Conservation (phyloP, 768 basidiomycete genomes). For the Podaxis sp. region DNA sequence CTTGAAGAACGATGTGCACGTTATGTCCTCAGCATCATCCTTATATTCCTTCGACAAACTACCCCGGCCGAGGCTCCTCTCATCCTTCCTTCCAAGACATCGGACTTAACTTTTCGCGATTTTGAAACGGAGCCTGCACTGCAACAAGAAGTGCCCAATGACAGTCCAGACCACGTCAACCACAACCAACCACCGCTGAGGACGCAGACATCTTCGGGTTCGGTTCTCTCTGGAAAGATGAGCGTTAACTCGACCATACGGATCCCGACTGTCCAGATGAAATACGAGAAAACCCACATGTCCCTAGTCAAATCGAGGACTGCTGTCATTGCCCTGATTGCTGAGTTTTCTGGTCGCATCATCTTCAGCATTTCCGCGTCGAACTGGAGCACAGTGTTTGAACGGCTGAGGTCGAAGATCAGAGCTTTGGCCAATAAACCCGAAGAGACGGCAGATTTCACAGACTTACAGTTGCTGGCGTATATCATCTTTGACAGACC, state of each 20-base stretch:
- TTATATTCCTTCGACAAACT: slow-evolving; percentile 78
- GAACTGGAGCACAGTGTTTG: slow-evolving; percentile 81
- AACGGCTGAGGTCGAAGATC: slow-evolving; percentile 69
- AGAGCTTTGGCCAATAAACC: slow-evolving; percentile 53
- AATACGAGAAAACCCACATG: slow-evolving; percentile 65
- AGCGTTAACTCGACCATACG: slow-evolving; percentile 43
- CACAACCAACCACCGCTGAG: slow-evolving; percentile 29
- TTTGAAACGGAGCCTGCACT: slow-evolving; percentile 53
- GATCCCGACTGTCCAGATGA: slow-evolving; percentile 34
- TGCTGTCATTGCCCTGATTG: slow-evolving; percentile 61
- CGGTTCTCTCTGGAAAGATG: slow-evolving; percentile 35
- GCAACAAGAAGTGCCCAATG: slow-evolving; percentile 27
- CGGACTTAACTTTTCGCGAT: slow-evolving; percentile 68
- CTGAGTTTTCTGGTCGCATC: slow-evolving; percentile 73
- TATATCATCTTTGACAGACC: slow-evolving; percentile 72
- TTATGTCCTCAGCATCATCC: slow-evolving; percentile 81
- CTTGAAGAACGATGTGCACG: slow-evolving; percentile 81
- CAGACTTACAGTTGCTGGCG: slow-evolving; percentile 77
- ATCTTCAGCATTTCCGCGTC: slow-evolving; percentile 86
- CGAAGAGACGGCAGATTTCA: slow-evolving; percentile 53
- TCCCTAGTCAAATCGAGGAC: slow-evolving; percentile 54
- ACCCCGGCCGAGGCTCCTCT: slow-evolving; percentile 53
- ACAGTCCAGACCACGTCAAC: slow-evolving; percentile 7
- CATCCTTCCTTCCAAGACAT: slow-evolving; percentile 57
- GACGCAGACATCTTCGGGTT: slow-evolving; percentile 42